Evolutionary conservation across 768 basidiomycete genomes (phyloP).

Genomic region (Lentinula edodes): DNA sequence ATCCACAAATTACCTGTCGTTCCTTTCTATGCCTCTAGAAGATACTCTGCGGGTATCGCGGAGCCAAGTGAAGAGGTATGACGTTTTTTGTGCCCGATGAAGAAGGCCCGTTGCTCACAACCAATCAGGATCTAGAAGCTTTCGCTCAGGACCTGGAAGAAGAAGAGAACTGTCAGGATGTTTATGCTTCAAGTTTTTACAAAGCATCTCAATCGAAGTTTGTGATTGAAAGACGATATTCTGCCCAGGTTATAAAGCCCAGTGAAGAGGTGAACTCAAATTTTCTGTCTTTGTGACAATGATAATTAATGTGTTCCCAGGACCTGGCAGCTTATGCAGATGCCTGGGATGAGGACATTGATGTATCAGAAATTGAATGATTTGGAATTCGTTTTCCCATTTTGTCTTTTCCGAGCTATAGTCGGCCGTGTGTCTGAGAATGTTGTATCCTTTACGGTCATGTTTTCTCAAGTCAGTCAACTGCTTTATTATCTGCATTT

Average conservation of each 20-base stretch:
- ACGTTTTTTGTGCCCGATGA: no score
- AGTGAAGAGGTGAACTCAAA: not conserved
- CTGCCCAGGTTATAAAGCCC: not conserved
- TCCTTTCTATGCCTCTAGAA: not conserved
- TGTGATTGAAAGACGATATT: not conserved
- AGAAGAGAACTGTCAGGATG: not conserved
- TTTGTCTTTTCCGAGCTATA: no score
- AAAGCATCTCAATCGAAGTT: not conserved
- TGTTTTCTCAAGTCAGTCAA: no score
- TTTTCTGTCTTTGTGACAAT: no score
- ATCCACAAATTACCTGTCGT: not conserved
- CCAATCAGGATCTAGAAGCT: not conserved
- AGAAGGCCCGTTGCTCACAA: not conserved
- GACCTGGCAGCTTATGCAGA: conserved; percentile 4
- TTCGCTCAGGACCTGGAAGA: not conserved
- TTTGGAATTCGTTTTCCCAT: no score
- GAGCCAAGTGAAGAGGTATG: conserved; percentile 1
- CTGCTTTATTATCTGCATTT: no score
- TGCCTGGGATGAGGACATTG: conserved; percentile 1
- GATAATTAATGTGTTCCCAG: not conserved
- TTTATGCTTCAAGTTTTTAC: not conserved
- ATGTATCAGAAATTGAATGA: not conserved
- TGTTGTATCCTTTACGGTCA: no score
- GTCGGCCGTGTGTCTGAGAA: not conserved
- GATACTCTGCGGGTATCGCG: not conserved